These are phyloP conservation scores for Thraustotheca clavata DNA, from an alignment of 352 stramenopile species.

Conservation along the genomic window DNA sequence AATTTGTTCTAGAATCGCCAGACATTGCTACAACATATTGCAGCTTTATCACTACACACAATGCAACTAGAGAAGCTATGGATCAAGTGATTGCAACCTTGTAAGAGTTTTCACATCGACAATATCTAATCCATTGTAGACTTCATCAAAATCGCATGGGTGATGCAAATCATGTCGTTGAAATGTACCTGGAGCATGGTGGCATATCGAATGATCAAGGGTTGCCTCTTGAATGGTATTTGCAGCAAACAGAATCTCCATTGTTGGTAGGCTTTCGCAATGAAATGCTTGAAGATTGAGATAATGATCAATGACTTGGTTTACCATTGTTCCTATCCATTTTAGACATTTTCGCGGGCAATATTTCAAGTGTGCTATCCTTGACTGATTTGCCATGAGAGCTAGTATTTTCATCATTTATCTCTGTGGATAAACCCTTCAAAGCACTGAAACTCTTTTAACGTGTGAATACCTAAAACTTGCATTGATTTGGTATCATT, in stretches of 20 bases:
- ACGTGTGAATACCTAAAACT: too few relatives aligned
- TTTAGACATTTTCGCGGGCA: too few relatives aligned
- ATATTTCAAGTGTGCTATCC: too few relatives aligned
- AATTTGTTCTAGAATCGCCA: not conserved
- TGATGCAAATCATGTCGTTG: constrained; percentile 10
- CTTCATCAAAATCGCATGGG: constrained; percentile 4
- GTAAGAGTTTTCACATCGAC: not conserved
- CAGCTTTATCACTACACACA: not conserved
- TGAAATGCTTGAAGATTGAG: not conserved
- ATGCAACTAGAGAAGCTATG: not conserved
- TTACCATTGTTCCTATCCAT: too few relatives aligned
- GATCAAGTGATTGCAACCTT: constrained; percentile 7
- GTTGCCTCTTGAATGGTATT: not conserved
- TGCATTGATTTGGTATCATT: too few relatives aligned
- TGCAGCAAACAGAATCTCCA: constrained; percentile 6
- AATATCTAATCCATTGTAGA: not conserved
- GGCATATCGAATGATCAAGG: not conserved
- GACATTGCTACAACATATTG: not conserved
- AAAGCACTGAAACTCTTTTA: too few relatives aligned
- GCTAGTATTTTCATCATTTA: too few relatives aligned
- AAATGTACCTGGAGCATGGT: constrained; percentile 1
- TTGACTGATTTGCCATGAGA: too few relatives aligned
- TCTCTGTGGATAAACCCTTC: too few relatives aligned
- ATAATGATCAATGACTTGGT: too few relatives aligned
- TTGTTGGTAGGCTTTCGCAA: not conserved